Percentiles rank a stretch among this genome's conserved stretches.
These are phyloP conservation scores for Cercospora berteroae DNA, from an alignment of 2,329 filamentous ascomycete genomes.

Conservation along the genomic window DNA sequence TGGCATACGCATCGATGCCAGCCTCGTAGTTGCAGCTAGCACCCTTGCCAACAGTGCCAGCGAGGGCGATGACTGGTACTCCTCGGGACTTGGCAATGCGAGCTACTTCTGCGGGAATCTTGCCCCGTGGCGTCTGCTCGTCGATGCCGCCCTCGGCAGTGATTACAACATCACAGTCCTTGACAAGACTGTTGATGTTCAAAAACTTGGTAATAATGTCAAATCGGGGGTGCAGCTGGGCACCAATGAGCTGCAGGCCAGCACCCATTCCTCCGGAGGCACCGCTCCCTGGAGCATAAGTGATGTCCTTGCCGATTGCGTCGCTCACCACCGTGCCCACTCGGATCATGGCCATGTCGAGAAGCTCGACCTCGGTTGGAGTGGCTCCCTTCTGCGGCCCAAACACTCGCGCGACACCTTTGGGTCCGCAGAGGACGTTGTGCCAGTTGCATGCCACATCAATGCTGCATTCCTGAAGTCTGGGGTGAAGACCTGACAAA, in stretches of 20 bases:
- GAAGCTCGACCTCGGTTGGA: constrained; percentile 43
- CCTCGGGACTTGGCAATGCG: constrained; percentile 47
- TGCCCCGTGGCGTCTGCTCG: constrained; percentile 52
- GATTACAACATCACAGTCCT: constrained; percentile 51
- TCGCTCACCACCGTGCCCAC: constrained; percentile 41
- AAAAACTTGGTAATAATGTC: constrained; percentile 55
- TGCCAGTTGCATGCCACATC: constrained; percentile 55
- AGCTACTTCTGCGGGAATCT: constrained; percentile 55
- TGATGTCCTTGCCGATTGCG: constrained; percentile 41
- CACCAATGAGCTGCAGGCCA: constrained; percentile 51
- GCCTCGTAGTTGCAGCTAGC: constrained; percentile 38
- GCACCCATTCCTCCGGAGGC: constrained; percentile 55
- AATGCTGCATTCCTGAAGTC: constrained; percentile 42
- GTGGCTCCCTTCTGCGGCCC: constrained; percentile 55
- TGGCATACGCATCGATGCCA: constrained; percentile 41
- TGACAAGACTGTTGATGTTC: constrained; percentile 48
- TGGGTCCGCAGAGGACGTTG: constrained; percentile 51
- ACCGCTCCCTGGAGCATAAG: constrained; percentile 47
- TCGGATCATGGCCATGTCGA: constrained; percentile 46
- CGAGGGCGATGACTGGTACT: constrained; percentile 49
- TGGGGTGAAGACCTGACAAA: constrained; percentile 42
- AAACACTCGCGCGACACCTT: constrained; percentile 52
- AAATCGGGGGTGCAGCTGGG: constrained; percentile 48
- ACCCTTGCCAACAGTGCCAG: constrained; percentile 43
- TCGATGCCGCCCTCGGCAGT: constrained; percentile 56